These are phyloP conservation scores for Blastobotrys persicus DNA, from an alignment of 1,139 yeast species.

Conservation along the genomic window DNA sequence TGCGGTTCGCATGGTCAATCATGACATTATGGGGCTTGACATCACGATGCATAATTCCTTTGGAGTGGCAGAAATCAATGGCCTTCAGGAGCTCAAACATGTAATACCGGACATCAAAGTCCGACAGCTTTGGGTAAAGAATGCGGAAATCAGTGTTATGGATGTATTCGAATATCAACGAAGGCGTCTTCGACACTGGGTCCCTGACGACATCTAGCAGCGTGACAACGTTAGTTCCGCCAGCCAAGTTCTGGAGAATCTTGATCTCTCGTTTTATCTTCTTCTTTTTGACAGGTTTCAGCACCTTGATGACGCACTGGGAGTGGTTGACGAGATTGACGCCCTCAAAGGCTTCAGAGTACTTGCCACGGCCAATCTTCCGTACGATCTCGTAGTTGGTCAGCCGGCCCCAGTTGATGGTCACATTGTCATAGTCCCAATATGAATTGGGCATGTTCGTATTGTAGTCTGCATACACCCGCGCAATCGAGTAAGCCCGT, in stretches of 20 bases:
- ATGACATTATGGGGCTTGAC: conserved; percentile 98
- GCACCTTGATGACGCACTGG: conserved; percentile 77
- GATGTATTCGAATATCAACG: conserved; percentile 86
- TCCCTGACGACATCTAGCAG: conserved; percentile 87
- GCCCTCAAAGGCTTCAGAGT: conserved; percentile 92
- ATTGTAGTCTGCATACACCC: conserved; percentile 86
- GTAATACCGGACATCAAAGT: conserved; percentile 80
- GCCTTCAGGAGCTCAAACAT: conserved; percentile 88
- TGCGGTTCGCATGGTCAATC: conserved; percentile 82
- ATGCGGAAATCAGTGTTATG: conserved; percentile 89
- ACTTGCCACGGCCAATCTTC: conserved; percentile 95
- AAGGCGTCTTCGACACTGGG: conserved; percentile 88
- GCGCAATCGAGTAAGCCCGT: conserved; percentile 46
- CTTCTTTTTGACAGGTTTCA: conserved; percentile 95
- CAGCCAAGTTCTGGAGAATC: conserved; percentile 82
- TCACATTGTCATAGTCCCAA: conserved; percentile 78
- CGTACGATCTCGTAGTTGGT: conserved; percentile 83
- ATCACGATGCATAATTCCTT: conserved; percentile 98
- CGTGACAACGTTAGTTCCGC: conserved; percentile 81
- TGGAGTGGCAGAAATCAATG: conserved; percentile 88
- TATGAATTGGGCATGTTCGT: conserved; percentile 74
- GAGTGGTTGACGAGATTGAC: conserved; percentile 49
- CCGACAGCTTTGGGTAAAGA: conserved; percentile 85
- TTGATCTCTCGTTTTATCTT: conserved; percentile 94
- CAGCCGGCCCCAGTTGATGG: conserved; percentile 60